Evolutionary conservation across 192 early-diverging fungal species (phyloP).

Genomic region (Coemansia sp.): DNA sequence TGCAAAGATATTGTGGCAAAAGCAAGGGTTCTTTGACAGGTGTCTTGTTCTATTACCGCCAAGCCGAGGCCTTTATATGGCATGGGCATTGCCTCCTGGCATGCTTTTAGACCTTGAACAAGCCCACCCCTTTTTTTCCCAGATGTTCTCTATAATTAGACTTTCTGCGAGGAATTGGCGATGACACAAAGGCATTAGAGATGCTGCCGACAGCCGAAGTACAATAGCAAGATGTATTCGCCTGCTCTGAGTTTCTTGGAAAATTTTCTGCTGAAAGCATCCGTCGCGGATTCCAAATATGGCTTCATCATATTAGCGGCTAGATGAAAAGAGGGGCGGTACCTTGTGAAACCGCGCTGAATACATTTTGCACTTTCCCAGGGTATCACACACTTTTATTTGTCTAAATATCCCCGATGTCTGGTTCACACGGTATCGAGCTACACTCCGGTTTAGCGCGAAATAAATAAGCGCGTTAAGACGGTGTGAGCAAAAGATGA

Average conservation of each 20-base stretch:
- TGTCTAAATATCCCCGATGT: neutral
- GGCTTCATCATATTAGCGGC: neutral
- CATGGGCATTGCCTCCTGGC: neutral
- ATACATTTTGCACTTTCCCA: neutral
- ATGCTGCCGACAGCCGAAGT: neutral
- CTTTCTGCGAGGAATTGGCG: neutral
- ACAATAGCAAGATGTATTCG: neutral
- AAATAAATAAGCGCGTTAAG: neutral
- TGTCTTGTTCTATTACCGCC: neutral
- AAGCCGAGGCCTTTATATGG: neutral
- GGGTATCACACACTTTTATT: neutral
- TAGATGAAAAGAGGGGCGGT: neutral
- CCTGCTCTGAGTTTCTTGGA: neutral
- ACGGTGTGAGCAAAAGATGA: neutral
- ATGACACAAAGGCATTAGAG: neutral
- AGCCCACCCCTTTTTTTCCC: neutral
- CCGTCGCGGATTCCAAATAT: neutral
- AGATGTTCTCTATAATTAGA: neutral
- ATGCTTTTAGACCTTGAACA: neutral
- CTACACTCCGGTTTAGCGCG: neutral
- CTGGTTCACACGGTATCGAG: neutral
- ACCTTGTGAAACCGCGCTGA: neutral
- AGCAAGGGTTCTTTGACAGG: neutral
- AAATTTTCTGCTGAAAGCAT: neutral
- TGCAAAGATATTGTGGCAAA: neutral